These are phyloP conservation scores for Metarhizium album DNA, from an alignment of 2,329 filamentous ascomycete genomes.

Conservation along the genomic window DNA sequence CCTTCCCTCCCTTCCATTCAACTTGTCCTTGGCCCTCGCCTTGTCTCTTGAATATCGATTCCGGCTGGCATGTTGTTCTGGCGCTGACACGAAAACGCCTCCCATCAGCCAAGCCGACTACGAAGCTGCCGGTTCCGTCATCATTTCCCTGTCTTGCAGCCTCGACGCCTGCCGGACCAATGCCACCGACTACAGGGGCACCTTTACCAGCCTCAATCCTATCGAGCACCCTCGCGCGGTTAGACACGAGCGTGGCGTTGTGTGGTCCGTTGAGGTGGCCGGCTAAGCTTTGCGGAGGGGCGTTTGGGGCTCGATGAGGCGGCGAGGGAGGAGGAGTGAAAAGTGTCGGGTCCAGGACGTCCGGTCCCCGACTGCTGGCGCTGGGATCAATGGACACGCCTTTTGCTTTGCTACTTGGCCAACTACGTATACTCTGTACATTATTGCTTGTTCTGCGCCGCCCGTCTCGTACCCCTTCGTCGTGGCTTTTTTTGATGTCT, in stretches of 20 bases:
- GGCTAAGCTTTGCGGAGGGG: neutral
- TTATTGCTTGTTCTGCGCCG: neutral
- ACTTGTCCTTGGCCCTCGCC: neutral
- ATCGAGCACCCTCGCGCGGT: neutral
- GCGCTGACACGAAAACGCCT: neutral
- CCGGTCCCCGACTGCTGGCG: neutral
- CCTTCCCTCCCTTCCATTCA: neutral
- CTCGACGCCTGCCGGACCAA: neutral
- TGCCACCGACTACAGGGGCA: neutral
- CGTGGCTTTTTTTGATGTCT: no score
- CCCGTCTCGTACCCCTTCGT: neutral
- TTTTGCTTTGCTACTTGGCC: no score
- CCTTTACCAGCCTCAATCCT: slow-evolving; percentile 4
- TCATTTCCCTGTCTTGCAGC: slow-evolving; percentile 10
- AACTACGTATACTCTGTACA: neutral
- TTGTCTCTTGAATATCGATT: neutral
- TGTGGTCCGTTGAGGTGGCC: slow-evolving; percentile 3
- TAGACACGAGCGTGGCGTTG: slow-evolving; percentile 1
- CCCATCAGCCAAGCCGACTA: slow-evolving; percentile 9
- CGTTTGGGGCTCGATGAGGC: neutral
- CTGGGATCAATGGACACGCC: neutral
- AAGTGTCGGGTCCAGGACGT: neutral
- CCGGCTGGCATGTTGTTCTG: slow-evolving; percentile 2
- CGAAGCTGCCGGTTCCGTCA: slow-evolving; percentile 20
- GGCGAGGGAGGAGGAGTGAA: neutral